phyloP scores from a whole-genome alignment of 2,329 filamentous ascomycete species.

The Alternaria sp. region DNA sequence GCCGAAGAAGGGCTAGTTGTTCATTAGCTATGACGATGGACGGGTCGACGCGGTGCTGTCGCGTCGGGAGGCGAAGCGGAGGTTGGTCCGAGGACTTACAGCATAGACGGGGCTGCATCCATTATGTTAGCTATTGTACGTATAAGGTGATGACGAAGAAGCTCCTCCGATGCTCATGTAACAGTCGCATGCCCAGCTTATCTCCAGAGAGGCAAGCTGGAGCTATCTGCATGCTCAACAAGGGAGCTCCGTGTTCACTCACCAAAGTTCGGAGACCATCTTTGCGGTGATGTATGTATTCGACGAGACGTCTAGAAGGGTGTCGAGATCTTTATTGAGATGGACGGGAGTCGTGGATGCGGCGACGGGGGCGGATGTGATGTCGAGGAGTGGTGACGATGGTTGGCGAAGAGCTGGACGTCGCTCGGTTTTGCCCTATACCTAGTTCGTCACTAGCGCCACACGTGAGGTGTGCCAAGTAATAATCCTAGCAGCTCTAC shows the following conservation, averaged over 20 bases:
- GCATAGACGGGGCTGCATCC: slow-evolving; percentile 88
- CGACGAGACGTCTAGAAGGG: slow-evolving; percentile 26
- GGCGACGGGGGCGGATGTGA: slow-evolving; percentile 34
- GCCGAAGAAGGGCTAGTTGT: slow-evolving; percentile 82
- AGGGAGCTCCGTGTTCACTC: slow-evolving; percentile 56
- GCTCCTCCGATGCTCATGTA: slow-evolving; percentile 16
- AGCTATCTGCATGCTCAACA: slow-evolving; percentile 40
- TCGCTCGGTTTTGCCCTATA: slow-evolving; percentile 25
- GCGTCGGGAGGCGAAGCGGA: slow-evolving; percentile 30
- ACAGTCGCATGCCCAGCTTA: slow-evolving; percentile 42
- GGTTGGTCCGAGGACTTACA: slow-evolving; percentile 70
- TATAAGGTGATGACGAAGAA: slow-evolving; percentile 6
- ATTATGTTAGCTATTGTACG: slow-evolving; percentile 36
- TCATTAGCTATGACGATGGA: slow-evolving; percentile 28
- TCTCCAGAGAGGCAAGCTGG: slow-evolving; percentile 42
- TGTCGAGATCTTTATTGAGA: slow-evolving; percentile 37
- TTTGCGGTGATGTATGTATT: slow-evolving; percentile 50
- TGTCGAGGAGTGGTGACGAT: slow-evolving; percentile 46
- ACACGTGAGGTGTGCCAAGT: slow-evolving; percentile 35
- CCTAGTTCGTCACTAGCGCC: slow-evolving; percentile 18
- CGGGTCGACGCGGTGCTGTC: slow-evolving; percentile 24
- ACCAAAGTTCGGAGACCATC: slow-evolving; percentile 86
- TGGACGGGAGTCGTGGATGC: slow-evolving; percentile 36
- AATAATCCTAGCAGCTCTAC: slow-evolving; percentile 1
- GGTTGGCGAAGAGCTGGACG: slow-evolving; percentile 39